phyloP scores from a whole-genome alignment of 2,329 filamentous ascomycete species.

The Sclerotinia glacialis region DNA sequence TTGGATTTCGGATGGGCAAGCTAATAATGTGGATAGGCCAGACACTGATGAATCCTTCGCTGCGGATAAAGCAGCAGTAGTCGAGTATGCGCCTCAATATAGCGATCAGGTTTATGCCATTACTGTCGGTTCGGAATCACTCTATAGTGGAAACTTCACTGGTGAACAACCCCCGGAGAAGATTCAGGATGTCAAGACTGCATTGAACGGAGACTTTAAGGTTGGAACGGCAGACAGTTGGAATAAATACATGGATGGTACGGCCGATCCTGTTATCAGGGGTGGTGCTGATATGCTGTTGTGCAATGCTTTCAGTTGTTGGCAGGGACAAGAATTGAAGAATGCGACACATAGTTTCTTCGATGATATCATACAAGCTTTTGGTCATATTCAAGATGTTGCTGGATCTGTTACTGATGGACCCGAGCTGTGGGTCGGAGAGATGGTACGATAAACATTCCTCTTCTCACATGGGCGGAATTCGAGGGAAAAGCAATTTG shows the following conservation, averaged over 20 bases:
- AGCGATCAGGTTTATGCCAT: conserved; percentile 63
- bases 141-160: conserved; percentile 67
- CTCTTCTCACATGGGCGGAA: neutral
- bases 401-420: conserved; percentile 50
- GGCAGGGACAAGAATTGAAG: conserved; percentile 60
- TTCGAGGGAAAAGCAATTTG: neutral
- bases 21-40: conserved; percentile 45
- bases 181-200: conserved; percentile 59
- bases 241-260: conserved; percentile 70
- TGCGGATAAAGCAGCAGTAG: conserved; percentile 58
- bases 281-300: conserved; percentile 56
- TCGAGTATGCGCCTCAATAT: conserved; percentile 48
- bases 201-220: conserved; percentile 51
- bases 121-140: conserved; percentile 67
- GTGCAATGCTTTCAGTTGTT: conserved; percentile 70
- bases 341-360: conserved; percentile 61
- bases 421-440: conserved; percentile 66
- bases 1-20: neutral
- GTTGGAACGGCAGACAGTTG: conserved; percentile 69
- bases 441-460: conserved; percentile 47
- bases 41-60: conserved; percentile 61
- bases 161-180: conserved; percentile 57
- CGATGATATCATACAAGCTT: conserved; percentile 63
- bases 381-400: conserved; percentile 59
- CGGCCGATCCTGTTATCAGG: conserved; percentile 60